phyloP scores from a whole-genome alignment of 1,284 basidiomycete species.

The Leccinum huronense region DNA sequence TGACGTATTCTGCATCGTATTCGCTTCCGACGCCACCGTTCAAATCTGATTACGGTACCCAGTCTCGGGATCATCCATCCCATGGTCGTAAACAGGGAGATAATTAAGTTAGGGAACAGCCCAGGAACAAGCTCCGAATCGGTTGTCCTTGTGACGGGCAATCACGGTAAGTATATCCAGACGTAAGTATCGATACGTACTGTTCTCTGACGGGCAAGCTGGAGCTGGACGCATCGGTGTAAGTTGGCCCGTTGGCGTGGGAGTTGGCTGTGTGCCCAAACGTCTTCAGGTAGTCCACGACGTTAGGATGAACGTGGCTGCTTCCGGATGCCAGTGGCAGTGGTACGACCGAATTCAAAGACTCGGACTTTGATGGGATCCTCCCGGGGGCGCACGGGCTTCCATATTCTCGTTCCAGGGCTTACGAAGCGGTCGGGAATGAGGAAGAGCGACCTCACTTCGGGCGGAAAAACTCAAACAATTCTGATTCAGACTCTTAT shows the following conservation, averaged over 20 bases:
- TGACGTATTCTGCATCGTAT: slow-evolving; percentile 50
- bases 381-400: slow-evolving; percentile 26
- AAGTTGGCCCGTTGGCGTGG: slow-evolving; percentile 27
- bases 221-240: slow-evolving; percentile 27
- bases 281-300: slow-evolving; percentile 65
- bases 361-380: slow-evolving; percentile 52
- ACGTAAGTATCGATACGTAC: slow-evolving; percentile 18
- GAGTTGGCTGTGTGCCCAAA: slow-evolving; percentile 44
- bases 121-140: slow-evolving; percentile 32
- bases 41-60: slow-evolving; percentile 33
- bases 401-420: slow-evolving; percentile 31
- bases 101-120: slow-evolving; percentile 56
- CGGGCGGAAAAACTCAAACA: slow-evolving; percentile 22
- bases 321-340: slow-evolving; percentile 47
- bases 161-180: slow-evolving; percentile 24
- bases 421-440: slow-evolving; percentile 19
- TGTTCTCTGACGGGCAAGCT: slow-evolving; percentile 30
- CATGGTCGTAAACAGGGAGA: slow-evolving; percentile 76
- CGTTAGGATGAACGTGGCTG: slow-evolving; percentile 51
- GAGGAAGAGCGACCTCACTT: slow-evolving; percentile 9
- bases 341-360: slow-evolving; percentile 64
- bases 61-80: slow-evolving; percentile 36
- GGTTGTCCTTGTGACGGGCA: slow-evolving; percentile 27
- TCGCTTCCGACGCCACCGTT: slow-evolving; percentile 51
- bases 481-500: slow-evolving; percentile 32